These are phyloP conservation scores for Alternaria incomplexa DNA, from an alignment of 2,329 filamentous ascomycete species.

Conservation along the genomic window DNA sequence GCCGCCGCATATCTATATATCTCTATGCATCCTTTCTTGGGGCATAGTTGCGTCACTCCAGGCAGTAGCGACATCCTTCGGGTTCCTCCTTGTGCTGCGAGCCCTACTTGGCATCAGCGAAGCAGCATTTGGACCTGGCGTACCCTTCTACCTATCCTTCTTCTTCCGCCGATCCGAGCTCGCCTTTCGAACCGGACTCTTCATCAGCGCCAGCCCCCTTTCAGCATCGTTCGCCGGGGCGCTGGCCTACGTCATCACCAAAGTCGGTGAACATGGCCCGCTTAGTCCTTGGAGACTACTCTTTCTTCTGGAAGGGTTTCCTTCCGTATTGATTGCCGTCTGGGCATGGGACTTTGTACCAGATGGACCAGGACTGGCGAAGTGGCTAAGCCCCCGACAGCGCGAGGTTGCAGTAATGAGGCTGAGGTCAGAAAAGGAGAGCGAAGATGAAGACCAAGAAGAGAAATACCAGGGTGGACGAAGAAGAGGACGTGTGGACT, in stretches of 20 bases:
- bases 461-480: conserved; percentile 22
- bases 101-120: conserved; percentile 62
- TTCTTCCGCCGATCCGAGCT: conserved; percentile 73
- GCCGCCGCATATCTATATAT: conserved; percentile 67
- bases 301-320: conserved; percentile 85
- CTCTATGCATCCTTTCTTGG: conserved; percentile 75
- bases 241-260: conserved; percentile 79
- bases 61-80: conserved; percentile 51
- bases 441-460: conserved; percentile 37
- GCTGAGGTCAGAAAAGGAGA: conserved; percentile 61
- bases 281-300: conserved; percentile 86
- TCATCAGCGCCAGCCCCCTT: conserved; percentile 75
- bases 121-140: conserved; percentile 67
- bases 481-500: conserved; percentile 53
- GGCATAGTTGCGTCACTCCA: conserved; percentile 80
- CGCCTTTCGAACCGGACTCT: conserved; percentile 83
- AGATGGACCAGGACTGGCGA: conserved; percentile 66
- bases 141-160: conserved; percentile 69
- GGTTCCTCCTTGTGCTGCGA: conserved; percentile 68
- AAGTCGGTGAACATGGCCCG: conserved; percentile 67
- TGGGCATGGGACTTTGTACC: conserved; percentile 78
- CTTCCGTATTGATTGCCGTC: conserved; percentile 75
- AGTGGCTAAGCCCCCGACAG: conserved; percentile 52
- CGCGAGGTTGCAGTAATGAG: conserved; percentile 73
- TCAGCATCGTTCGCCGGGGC: conserved; percentile 74